phyloP scores from a whole-genome alignment of 345 rosid genomes.

The Lagerstroemia speciosa region DNA sequence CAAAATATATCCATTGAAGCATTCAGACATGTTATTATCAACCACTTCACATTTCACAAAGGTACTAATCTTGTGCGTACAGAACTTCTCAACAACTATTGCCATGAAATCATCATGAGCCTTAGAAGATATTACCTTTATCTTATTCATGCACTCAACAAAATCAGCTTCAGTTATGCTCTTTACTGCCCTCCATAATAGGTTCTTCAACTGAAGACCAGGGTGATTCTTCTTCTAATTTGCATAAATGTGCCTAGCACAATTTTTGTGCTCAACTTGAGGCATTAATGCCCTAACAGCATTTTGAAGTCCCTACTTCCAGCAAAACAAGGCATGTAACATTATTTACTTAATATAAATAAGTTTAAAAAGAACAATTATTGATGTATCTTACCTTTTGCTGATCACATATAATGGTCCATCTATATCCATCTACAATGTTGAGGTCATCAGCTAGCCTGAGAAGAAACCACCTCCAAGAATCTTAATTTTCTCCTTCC shows the following conservation, averaged over 20 bases:
- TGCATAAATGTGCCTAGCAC: not conserved
- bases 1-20: not conserved
- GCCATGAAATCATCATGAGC: not conserved
- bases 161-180: not conserved
- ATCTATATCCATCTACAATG: not conserved
- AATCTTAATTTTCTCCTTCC: not conserved
- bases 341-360: not conserved
- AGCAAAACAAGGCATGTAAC: not conserved
- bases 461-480: not conserved
- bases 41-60: not conserved
- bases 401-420: not conserved
- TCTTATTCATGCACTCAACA: not conserved
- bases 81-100: not conserved
- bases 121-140: not conserved
- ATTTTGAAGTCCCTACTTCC: slow-evolving; percentile 1
- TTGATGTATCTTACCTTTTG: not conserved
- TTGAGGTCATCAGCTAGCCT: not conserved
- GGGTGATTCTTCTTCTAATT: not conserved
- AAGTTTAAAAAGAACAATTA: not conserved
- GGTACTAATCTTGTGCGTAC: not conserved
- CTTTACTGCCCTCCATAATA: not conserved
- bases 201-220: not conserved
- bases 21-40: slow-evolving; percentile 1
- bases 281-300: not conserved
- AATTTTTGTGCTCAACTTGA: not conserved